Evolutionary conservation across 2,329 filamentous ascomycete species (phyloP), one percentile per base, ranked within the genome.

Genomic region (Lanzia echinophila): DNA sequence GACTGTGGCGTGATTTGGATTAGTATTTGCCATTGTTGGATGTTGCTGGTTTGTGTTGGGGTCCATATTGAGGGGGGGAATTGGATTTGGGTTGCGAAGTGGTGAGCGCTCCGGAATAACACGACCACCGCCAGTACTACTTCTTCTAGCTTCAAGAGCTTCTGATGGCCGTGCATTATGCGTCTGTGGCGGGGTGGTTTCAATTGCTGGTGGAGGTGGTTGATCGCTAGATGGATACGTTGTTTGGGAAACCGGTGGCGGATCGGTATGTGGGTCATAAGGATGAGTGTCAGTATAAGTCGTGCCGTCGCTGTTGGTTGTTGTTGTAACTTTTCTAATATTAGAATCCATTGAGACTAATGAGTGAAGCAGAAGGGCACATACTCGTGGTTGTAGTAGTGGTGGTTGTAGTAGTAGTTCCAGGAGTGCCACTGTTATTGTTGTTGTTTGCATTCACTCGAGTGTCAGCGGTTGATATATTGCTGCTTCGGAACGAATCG

Each of bases 391-490:
- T 50, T 19, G 52, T 50, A 19, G 52, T 54, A 1, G 38, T 41
- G 7, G 38, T 41, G 6, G 38, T 41, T 6, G 38, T 41, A 6
- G 38, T 41, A 1, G 38, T 41, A 10, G 20, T 20, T 22, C 38
- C 38, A 41, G 38, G 20, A 20, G 17, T 41, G 5, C 17, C 17
- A 28, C 32, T 12, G 47, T 45, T 13, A 39, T 54, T 11, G 39
- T 54, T 15, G 28, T 49, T 24, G 47, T 50, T 32, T 32, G 38
- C 32, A 33, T 54, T 50, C 15, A 54, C 15, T 20, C 47, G 47
- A 41, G 47, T 54, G 44, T 54, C 52, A 49, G 52, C 47, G 24
- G 39, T 50, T 34, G 52, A 54, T 4, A 54, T 38, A 39, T 54
- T 54, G 33, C 52, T 54, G 49, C 52, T 50, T 48, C 24, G 39